Evolutionary conservation across 2,329 filamentous ascomycete species (phyloP).

Genomic region (Didymella sp.): DNA sequence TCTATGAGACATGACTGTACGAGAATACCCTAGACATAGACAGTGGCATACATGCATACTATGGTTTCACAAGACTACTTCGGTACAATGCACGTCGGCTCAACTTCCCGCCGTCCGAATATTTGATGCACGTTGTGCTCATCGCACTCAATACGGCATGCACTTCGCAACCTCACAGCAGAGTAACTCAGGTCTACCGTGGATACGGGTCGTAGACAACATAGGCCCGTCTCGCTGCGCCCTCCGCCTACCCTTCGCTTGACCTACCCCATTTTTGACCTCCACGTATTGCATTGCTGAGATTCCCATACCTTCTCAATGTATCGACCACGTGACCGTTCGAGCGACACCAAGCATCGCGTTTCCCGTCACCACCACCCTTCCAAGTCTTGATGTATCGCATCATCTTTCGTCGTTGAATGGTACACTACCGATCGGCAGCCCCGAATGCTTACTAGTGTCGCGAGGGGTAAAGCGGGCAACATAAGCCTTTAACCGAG

Average conservation of each 20-base stretch:
- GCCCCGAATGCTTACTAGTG: slow-evolving; percentile 1
- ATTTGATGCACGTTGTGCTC: neutral
- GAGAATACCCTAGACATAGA: neutral
- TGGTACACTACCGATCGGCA: slow-evolving; percentile 20
- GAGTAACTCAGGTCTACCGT: too few relatives aligned
- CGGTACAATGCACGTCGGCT: too few relatives aligned
- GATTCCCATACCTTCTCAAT: neutral
- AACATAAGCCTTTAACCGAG: slow-evolving; percentile 11
- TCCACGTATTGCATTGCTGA: neutral
- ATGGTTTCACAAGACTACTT: neutral
- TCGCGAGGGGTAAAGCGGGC: neutral
- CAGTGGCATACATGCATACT: neutral
- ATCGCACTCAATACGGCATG: neutral
- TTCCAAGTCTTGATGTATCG: slow-evolving; percentile 1
- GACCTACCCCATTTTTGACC: slow-evolving; percentile 7
- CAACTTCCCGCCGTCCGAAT: neutral
- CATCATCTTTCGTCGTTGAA: slow-evolving; percentile 2
- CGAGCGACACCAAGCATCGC: too few relatives aligned
- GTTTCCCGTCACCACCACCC: neutral
- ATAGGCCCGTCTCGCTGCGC: neutral
- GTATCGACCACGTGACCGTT: neutral
- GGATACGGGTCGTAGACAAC: neutral
- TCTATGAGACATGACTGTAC: neutral
- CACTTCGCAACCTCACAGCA: neutral
- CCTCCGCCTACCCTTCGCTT: neutral